A percentile compares a stretch with the other conserved stretches of the same genome.
Conservation (phyloP, 2,329 filamentous ascomycete species). For the Cercospora nicotianae region DNA sequence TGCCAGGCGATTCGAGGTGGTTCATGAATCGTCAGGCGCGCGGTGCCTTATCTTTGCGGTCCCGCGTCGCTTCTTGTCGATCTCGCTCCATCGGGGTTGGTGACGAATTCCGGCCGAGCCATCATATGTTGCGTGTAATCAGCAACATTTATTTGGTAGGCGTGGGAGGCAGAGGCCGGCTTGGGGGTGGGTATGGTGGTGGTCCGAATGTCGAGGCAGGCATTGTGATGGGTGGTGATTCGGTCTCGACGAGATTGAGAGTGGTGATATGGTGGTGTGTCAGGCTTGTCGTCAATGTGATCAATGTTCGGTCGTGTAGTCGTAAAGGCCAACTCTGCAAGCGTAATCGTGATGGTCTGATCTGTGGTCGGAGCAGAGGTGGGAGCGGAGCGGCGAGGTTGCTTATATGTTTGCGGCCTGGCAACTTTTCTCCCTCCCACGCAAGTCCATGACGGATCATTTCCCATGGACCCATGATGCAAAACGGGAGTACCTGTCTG, state of each 20-base stretch:
- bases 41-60: background rate
- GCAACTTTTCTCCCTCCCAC: slow-evolving; percentile 10
- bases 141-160: slow-evolving; percentile 41
- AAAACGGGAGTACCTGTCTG: slow-evolving; percentile 24
- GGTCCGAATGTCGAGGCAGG: slow-evolving; percentile 47
- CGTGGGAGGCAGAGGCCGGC: slow-evolving; percentile 49
- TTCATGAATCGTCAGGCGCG: background rate
- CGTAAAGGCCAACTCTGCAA: slow-evolving; percentile 5
- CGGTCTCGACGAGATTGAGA: background rate
- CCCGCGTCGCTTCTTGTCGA: background rate
- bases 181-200: slow-evolving; percentile 51
- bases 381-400: slow-evolving; percentile 6
- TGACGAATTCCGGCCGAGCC: background rate
- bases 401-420: slow-evolving; percentile 21
- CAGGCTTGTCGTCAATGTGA: background rate
- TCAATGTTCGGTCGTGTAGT: slow-evolving; percentile 7
- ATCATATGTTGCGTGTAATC: slow-evolving; percentile 2
- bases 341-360: slow-evolving; percentile 7
- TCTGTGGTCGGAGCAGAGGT: background rate
- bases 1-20: background rate
- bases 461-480: slow-evolving; percentile 28
- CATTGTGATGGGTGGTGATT: slow-evolving; percentile 35
- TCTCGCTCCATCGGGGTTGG: background rate
- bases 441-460: slow-evolving; percentile 25
- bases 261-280: background rate